Percentiles rank a stretch among this genome's conserved stretches.
Conservation (phyloP, 108 stramenopile species). For the Cafeteria roenbergensis region DNA sequence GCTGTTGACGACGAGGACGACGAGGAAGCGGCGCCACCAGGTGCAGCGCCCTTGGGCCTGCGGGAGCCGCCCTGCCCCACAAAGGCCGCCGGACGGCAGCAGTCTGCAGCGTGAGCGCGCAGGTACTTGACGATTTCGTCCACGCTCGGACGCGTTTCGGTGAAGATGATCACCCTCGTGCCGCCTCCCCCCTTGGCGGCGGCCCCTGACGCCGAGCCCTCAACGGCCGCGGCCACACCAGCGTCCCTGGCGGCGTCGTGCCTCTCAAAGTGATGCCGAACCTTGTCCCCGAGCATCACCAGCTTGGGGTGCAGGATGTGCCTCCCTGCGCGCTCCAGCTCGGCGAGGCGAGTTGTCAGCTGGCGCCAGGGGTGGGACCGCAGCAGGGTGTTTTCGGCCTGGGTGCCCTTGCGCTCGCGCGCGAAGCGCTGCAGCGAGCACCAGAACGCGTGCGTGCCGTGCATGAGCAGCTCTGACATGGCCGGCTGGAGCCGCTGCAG, state of each 20-base stretch:
- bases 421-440: background rate
- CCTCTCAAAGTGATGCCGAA: background rate
- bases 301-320: slow-evolving; percentile 10
- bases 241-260: too few species aligned
- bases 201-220: background rate
- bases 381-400: background rate
- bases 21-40: background rate
- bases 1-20: background rate
- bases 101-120: background rate
- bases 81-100: slow-evolving; percentile 41
- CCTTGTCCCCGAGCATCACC: background rate
- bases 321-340: background rate
- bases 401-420: background rate
- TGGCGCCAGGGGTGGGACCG: background rate
- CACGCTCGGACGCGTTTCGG: slow-evolving; percentile 63
- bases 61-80: slow-evolving; percentile 57
- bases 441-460: background rate
- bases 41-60: background rate
- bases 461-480: background rate
- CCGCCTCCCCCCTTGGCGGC: slow-evolving; percentile 15
- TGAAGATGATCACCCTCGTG: slow-evolving; percentile 71
- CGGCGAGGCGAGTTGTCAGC: background rate
- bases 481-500: slow-evolving; percentile 1
- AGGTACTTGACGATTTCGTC: slow-evolving; percentile 52
- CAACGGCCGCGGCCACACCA: too few species aligned